Percentiles rank a stretch among this genome's conserved stretches.
These are phyloP conservation scores for Fusarium equiseti DNA, from an alignment of 2,329 filamentous ascomycete genomes.

Conservation along the genomic window DNA sequence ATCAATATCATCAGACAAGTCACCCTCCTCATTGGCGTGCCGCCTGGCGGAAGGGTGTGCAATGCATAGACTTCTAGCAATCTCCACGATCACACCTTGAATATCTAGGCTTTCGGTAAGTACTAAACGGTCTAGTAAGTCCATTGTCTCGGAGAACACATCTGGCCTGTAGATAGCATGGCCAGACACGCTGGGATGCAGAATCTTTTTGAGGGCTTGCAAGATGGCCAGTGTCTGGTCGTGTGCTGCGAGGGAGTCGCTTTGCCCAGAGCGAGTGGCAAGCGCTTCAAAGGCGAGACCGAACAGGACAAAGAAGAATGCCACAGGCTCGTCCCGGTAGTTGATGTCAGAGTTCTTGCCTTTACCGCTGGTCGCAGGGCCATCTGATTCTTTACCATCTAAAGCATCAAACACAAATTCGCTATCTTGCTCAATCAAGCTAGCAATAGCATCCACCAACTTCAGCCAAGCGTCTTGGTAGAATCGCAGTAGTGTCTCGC, in stretches of 20 bases:
- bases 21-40: slow-evolving; percentile 70
- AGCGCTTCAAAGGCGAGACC: slow-evolving; percentile 96
- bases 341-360: slow-evolving; percentile 85
- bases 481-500: slow-evolving; percentile 92
- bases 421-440: slow-evolving; percentile 96
- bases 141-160: slow-evolving; percentile 97
- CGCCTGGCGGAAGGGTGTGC: slow-evolving; percentile 87
- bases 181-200: slow-evolving; percentile 93
- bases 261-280: slow-evolving; percentile 75
- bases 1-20: slow-evolving; percentile 95
- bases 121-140: slow-evolving; percentile 90
- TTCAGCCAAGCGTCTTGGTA: slow-evolving; percentile 98
- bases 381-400: slow-evolving; percentile 79
- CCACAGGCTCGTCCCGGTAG: slow-evolving; percentile 96
- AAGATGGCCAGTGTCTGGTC: slow-evolving; percentile 90
- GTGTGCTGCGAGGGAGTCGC: slow-evolving; percentile 70
- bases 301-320: slow-evolving; percentile 98
- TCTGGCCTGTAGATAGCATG: slow-evolving; percentile 97
- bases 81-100: slow-evolving; percentile 92
- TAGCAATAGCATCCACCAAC: slow-evolving; percentile 96
- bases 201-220: slow-evolving; percentile 91
- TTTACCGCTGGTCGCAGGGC: slow-evolving; percentile 61
- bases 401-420: slow-evolving; percentile 97
- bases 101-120: slow-evolving; percentile 91
- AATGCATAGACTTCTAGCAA: slow-evolving; percentile 89